Evolutionary conservation across 2,329 filamentous ascomycete species (phyloP).

Genomic region (Aureobasidium vineae): DNA sequence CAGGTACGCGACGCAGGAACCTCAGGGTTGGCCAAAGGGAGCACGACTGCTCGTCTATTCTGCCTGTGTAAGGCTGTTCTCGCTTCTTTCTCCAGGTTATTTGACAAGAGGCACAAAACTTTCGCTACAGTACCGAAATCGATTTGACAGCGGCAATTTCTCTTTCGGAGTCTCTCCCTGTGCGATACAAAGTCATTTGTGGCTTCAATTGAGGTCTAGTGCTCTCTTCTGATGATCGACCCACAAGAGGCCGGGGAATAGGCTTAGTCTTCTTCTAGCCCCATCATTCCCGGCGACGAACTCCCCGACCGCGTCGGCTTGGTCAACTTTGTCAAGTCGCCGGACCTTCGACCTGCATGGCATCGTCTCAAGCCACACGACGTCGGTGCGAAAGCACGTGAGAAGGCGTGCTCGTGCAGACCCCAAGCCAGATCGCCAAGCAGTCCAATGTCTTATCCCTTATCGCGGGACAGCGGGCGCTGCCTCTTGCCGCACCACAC

Average conservation of each 20-base stretch:
- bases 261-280: constrained; percentile 24
- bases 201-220: not conserved
- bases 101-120: not conserved
- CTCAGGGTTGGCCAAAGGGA: not conserved
- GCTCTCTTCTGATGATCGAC: constrained; percentile 1
- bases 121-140: not conserved
- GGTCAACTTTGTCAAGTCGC: not conserved
- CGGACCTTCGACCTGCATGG: constrained; percentile 10
- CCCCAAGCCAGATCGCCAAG: constrained; percentile 14
- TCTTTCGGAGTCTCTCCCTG: not conserved
- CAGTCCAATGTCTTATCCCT: constrained; percentile 24
- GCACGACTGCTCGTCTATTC: constrained; percentile 11
- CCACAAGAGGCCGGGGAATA: constrained; percentile 21
- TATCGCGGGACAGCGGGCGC: constrained; percentile 27
- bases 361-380: constrained; percentile 20
- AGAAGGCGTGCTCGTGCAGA: constrained; percentile 14
- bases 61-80: constrained; percentile 1
- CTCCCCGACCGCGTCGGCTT: constrained; percentile 9
- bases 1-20: constrained; percentile 22
- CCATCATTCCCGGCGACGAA: constrained; percentile 7
- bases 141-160: constrained; percentile 8
- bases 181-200: not conserved
- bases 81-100: constrained; percentile 9
- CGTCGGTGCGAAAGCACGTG: constrained; percentile 20
- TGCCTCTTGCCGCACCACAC: constrained; percentile 25